phyloP scores from a whole-genome alignment of 192 early-diverging fungal species.

The Backusella parvicylindrica region DNA sequence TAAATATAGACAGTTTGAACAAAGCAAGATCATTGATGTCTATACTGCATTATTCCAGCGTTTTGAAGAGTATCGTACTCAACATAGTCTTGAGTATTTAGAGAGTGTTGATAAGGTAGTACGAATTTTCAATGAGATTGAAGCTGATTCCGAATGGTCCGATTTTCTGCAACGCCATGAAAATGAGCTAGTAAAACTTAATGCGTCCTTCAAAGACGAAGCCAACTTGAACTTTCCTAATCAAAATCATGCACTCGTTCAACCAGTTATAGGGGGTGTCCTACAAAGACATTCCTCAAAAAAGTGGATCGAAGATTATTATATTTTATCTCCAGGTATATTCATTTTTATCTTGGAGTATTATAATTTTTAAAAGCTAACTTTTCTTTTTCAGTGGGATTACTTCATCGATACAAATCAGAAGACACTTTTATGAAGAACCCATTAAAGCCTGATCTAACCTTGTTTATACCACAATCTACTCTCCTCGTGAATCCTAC shows the following conservation, averaged over 20 bases:
- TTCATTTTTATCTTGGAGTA: not conserved
- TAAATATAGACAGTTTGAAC: slow-evolving; percentile 16
- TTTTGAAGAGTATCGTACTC: slow-evolving; percentile 23
- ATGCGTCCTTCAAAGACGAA: slow-evolving; percentile 15
- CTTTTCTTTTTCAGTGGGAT: not conserved
- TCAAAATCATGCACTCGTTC: slow-evolving; percentile 25
- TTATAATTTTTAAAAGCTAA: not conserved
- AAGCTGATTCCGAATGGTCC: slow-evolving; percentile 40
- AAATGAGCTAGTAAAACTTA: slow-evolving; percentile 34
- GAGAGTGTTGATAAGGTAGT: slow-evolving; percentile 11
- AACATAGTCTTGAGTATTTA: slow-evolving; percentile 6
- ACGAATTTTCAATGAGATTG: slow-evolving; percentile 25
- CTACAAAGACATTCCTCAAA: not conserved
- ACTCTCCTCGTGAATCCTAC: not conserved
- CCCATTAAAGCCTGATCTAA: not conserved
- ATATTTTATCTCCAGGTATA: slow-evolving; percentile 7
- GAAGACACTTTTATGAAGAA: not conserved
- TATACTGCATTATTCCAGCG: slow-evolving; percentile 10
- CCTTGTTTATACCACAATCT: not conserved
- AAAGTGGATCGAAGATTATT: not conserved
- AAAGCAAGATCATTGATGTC: slow-evolving; percentile 12
- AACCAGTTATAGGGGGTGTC: slow-evolving; percentile 24
- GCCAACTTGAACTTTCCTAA: slow-evolving; percentile 33
- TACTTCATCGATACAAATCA: not conserved
- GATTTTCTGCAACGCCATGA: slow-evolving; percentile 31